Conservation (phyloP, 768 basidiomycete species). For the Phylloporus scabripes region DNA sequence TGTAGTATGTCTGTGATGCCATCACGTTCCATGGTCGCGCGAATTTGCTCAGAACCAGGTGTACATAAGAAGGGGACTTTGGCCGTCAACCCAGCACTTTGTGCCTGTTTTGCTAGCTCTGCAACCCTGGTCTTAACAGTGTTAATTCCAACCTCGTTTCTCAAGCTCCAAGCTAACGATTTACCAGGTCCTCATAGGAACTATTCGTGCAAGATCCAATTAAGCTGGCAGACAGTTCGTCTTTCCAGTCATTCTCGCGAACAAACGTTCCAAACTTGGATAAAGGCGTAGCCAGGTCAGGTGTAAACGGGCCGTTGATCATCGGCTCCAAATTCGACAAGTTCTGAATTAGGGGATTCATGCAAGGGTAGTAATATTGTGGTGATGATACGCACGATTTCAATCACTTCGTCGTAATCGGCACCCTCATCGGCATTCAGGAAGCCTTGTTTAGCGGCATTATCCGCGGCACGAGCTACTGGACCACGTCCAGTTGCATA, state of each 20-base stretch:
- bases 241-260: slow-evolving; percentile 86
- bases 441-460: slow-evolving; percentile 73
- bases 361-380: background rate
- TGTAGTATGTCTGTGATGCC: slow-evolving; percentile 75
- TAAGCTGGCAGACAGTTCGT: slow-evolving; percentile 82
- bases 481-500: slow-evolving; percentile 82
- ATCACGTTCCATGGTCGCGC: slow-evolving; percentile 96
- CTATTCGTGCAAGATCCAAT: slow-evolving; percentile 99
- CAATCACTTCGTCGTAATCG: slow-evolving; percentile 92
- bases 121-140: slow-evolving; percentile 76
- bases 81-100: slow-evolving; percentile 70
- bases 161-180: background rate
- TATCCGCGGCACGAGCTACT: slow-evolving; percentile 83
- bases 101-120: slow-evolving; percentile 86
- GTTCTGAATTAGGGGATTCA: slow-evolving; percentile 47
- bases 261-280: slow-evolving; percentile 83
- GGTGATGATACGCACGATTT: slow-evolving; percentile 59
- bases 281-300: slow-evolving; percentile 90
- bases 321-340: slow-evolving; percentile 85
- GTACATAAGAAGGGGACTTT: slow-evolving; percentile 87
- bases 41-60: slow-evolving; percentile 91
- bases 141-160: background rate
- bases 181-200: slow-evolving; percentile 93
- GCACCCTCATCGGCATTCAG: slow-evolving; percentile 79
- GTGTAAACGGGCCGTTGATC: slow-evolving; percentile 96